These are phyloP conservation scores for Erysiphe pulchra DNA, from an alignment of 2,329 filamentous ascomycete species.

Conservation along the genomic window DNA sequence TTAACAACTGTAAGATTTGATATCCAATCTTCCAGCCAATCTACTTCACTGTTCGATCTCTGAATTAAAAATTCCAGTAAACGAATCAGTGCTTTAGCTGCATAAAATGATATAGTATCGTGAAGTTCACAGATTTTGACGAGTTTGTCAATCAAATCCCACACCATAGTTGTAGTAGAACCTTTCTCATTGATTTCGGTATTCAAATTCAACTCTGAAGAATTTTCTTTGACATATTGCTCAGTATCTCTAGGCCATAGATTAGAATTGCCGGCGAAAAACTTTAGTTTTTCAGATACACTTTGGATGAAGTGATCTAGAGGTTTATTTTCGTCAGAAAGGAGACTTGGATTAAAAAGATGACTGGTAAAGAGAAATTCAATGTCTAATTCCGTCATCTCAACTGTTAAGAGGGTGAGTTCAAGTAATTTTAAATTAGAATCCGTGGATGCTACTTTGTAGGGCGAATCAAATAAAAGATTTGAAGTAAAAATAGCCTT, in stretches of 20 bases:
- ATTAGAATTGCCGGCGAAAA: neutral
- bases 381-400: slow-evolving; percentile 26
- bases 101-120: slow-evolving; percentile 24
- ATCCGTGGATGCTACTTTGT: slow-evolving; percentile 17
- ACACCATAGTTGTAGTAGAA: neutral
- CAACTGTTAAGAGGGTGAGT: slow-evolving; percentile 23
- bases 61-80: slow-evolving; percentile 23
- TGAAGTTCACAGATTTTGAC: slow-evolving; percentile 12
- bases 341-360: slow-evolving; percentile 20
- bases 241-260: neutral
- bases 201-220: neutral
- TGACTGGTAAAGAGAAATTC: slow-evolving; percentile 17
- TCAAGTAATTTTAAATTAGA: slow-evolving; percentile 25
- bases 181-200: neutral
- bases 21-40: slow-evolving; percentile 22
- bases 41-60: slow-evolving; percentile 16
- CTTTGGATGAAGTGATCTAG: neutral
- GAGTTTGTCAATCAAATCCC: slow-evolving; percentile 18
- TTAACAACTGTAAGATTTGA: slow-evolving; percentile 21
- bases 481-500: slow-evolving; percentile 45
- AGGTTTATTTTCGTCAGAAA: slow-evolving; percentile 4
- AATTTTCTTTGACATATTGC: neutral
- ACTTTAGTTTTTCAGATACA: neutral
- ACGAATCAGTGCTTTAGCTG: slow-evolving; percentile 23
- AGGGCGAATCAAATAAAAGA: slow-evolving; percentile 19